These are phyloP conservation scores for Aspergillus hancockii DNA, from an alignment of 495 filamentous ascomycete genomes.

Conservation along the genomic window DNA sequence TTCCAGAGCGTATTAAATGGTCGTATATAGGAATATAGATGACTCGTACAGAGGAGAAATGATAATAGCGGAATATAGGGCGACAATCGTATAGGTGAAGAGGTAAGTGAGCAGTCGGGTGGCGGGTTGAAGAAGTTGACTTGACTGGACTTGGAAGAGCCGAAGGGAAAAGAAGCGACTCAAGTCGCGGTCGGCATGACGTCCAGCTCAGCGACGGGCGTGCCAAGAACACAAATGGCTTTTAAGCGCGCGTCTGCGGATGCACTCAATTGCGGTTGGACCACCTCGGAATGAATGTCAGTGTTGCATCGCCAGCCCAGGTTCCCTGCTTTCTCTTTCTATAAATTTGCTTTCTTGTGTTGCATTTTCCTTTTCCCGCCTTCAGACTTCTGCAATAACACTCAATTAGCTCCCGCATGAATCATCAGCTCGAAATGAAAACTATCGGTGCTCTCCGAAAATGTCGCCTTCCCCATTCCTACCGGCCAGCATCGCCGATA, in stretches of 20 bases:
- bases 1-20: background rate
- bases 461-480: constrained; percentile 20
- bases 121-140: constrained; percentile 17
- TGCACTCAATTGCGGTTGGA: constrained; percentile 7
- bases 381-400: background rate
- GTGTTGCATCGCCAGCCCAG: background rate
- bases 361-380: background rate
- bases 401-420: background rate
- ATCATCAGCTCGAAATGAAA: constrained; percentile 1
- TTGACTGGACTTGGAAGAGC: constrained; percentile 11
- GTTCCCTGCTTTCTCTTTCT: background rate
- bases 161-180: constrained; percentile 21
- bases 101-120: background rate
- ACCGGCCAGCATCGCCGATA: constrained; percentile 23
- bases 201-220: constrained; percentile 25
- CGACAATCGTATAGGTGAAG: background rate
- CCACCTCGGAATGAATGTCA: constrained; percentile 18
- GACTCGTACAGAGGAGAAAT: constrained; percentile 1
- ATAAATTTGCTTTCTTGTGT: background rate
- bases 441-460: constrained; percentile 20
- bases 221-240: constrained; percentile 15
- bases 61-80: constrained; percentile 1
- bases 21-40: constrained; percentile 15
- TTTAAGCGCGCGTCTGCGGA: constrained; percentile 26
- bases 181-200: constrained; percentile 21